Evolutionary conservation across 2,329 filamentous ascomycete genomes (phyloP).

Genomic region (Paecilomyces fulvus): DNA sequence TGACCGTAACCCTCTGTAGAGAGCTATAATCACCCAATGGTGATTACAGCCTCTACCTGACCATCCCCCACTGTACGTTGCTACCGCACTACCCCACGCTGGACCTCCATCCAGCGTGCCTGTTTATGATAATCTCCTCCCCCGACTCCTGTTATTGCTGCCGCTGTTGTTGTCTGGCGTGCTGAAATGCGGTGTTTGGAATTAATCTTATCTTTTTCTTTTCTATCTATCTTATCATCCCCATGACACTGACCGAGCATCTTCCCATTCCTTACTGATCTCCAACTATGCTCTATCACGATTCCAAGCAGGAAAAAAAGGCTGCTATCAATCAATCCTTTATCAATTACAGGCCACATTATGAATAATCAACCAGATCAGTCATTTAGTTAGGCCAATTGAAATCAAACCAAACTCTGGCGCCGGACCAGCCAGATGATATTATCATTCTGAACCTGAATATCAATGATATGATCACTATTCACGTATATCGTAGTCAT

Average conservation of each 20-base stretch:
- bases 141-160: neutral
- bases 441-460: neutral
- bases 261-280: neutral
- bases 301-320: neutral
- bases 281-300: neutral
- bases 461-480: no score
- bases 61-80: neutral
- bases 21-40: neutral
- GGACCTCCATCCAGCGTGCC: neutral
- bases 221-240: neutral
- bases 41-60: neutral
- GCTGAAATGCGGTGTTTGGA: neutral
- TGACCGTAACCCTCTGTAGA: neutral
- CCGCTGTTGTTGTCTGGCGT: neutral
- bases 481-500: no score
- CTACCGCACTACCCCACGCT: neutral
- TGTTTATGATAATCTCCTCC: neutral
- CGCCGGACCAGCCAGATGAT: neutral
- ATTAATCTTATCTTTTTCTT: neutral
- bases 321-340: neutral
- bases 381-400: neutral
- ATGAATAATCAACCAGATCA: neutral
- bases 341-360: neutral
- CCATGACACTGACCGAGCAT: neutral
- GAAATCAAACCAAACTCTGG: neutral